Base-by-base conservation (phyloP, 768 basidiomycete species). In the Boletus barrowsii region DNA sequence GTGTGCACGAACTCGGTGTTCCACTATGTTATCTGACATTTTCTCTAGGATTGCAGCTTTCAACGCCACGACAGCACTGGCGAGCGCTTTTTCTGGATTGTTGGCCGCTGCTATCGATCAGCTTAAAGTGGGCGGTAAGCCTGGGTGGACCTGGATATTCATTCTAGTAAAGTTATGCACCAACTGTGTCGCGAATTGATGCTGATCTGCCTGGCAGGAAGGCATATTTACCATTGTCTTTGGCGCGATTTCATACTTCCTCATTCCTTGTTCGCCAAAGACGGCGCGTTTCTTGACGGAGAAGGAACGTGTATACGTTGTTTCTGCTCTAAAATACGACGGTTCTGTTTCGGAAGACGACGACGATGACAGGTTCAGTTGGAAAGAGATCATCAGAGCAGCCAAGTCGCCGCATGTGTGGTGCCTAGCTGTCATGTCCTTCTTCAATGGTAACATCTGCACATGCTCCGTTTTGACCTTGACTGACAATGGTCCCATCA, bases 141-240 rank as follows among this genome's bases (percentile, higher is more conserved):
- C 77, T 1, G 85, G 81, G 3, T 87, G 84, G 85, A 72, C 77
- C 32, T 86, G 82, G 83, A 76, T 83, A 57, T 80, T 82, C 53
- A 79, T 82, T 42, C 46, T 81, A n/a, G 79, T 80, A 62, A 29
- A 2, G 66, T 58, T 0, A 1, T 40, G 39, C 14, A 10, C 2
- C 3, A 2, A 33, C 39, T n/a, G 2, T 2, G 3, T 33, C 11
- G 1, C 35, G 5, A 44, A 24, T n/a, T 42, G 36, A 36, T 15
- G 20, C 43, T 55, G 14, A 61, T 36, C 5, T 0, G 40, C 15
- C 11, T 13, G 33, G n/a, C 29, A 73, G 68, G 81, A 88, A 67
- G 88, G 88, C 1, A 68, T 79, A 4, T 82, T 90, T 67, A 86
- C 87, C 0, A 68, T 82, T 51, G 44, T 79, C 3, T 81, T 86